Conservation (phyloP, 352 stramenopile species). For the Plasmopara halstedii region DNA sequence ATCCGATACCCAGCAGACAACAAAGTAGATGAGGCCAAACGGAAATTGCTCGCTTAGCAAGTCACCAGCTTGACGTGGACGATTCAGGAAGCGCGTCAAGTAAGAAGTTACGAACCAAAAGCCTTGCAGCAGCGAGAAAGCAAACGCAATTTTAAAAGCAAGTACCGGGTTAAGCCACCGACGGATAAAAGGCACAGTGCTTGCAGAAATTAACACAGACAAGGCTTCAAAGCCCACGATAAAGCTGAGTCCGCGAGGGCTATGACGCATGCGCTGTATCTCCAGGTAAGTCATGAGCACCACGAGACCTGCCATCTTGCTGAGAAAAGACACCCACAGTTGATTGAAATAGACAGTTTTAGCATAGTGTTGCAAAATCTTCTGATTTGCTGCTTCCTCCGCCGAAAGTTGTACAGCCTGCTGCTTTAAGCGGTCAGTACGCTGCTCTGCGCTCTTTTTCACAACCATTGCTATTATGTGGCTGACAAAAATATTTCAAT, state of each 20-base stretch:
- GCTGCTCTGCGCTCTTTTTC: constrained; percentile 15
- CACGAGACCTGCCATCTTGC: constrained; percentile 66
- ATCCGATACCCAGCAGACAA: constrained; percentile 68
- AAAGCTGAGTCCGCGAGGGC: constrained; percentile 41
- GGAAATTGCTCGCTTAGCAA: constrained; percentile 50
- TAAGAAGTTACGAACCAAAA: constrained; percentile 54
- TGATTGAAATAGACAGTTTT: constrained; percentile 86
- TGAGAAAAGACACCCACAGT: constrained; percentile 74
- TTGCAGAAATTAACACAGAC: constrained; percentile 43
- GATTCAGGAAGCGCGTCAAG: constrained; percentile 37
- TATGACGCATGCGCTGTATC: constrained; percentile 51
- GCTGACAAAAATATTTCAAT: too few species aligned
- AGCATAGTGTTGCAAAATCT: constrained; percentile 69
- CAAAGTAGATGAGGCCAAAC: constrained; percentile 70
- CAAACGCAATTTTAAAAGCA: constrained; percentile 73
- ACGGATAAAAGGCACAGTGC: constrained; percentile 57
- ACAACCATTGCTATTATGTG: constrained; percentile 1
- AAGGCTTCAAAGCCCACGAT: constrained; percentile 51
- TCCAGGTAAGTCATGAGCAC: constrained; percentile 54
- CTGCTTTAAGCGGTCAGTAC: constrained; percentile 16
- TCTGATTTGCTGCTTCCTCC: constrained; percentile 45
- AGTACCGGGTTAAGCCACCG: constrained; percentile 54
- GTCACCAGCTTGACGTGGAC: constrained; percentile 44
- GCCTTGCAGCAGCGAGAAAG: constrained; percentile 60
- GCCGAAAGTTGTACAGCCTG: constrained; percentile 11